Percentiles rank a stretch among this genome's conserved stretches.
Evolutionary conservation across 257 asterid species (phyloP).

Genomic region (Lantana camara): DNA sequence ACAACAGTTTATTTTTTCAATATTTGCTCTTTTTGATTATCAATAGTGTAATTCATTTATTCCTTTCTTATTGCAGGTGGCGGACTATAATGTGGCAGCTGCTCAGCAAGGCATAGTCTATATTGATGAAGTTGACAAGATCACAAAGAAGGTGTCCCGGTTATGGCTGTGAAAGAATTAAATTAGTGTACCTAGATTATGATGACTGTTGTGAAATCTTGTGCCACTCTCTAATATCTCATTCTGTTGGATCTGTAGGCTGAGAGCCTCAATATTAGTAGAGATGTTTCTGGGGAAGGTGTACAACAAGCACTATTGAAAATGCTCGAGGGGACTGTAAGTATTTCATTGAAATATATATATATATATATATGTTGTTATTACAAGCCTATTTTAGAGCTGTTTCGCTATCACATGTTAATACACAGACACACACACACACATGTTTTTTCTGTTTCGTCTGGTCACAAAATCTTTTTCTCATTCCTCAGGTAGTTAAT

Average conservation of each 20-base stretch:
- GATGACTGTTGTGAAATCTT: not conserved
- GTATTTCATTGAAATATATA: constrained; percentile 29
- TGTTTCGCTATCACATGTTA: too few species aligned
- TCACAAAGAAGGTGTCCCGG: constrained; percentile 81
- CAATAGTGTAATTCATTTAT: too few species aligned
- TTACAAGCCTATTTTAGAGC: too few species aligned
- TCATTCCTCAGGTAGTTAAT: constrained; percentile 75
- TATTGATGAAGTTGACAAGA: constrained; percentile 98
- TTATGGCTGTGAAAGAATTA: constrained; percentile 10
- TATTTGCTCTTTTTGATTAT: too few species aligned
- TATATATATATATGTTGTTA: not conserved
- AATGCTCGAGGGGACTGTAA: constrained; percentile 99
- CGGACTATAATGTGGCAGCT: constrained; percentile 93
- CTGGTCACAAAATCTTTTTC: constrained; percentile 24
- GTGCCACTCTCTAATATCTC: constrained; percentile 3
- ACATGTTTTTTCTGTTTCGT: too few species aligned
- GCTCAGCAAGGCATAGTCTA: constrained; percentile 99
- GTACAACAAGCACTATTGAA: constrained; percentile 97
- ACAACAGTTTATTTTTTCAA: too few species aligned
- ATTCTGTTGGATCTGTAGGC: constrained; percentile 53
- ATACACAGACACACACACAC: too few species aligned
- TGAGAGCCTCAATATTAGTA: constrained; percentile 92
- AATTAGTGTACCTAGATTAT: constrained; percentile 16
- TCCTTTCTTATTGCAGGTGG: constrained; percentile 55
- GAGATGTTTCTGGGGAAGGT: constrained; percentile 99